Evolutionary conservation across 345 rosid genomes (phyloP), one percentile per base, ranked within the genome.

Genomic region (Populus ilicifolia): DNA sequence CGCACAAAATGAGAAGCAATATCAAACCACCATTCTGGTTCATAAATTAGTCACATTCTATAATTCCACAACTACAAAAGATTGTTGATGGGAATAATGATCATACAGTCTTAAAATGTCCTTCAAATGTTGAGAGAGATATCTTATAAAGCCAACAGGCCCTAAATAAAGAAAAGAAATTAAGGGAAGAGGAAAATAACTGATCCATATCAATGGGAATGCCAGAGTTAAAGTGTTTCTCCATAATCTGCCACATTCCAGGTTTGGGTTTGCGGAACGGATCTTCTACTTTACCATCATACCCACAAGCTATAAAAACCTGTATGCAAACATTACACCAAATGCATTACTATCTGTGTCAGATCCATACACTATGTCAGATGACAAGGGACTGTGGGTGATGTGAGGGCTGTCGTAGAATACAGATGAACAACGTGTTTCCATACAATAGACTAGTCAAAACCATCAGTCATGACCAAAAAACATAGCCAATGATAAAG

Each of bases 241-340:
- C 90, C 99, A 93, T 89, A 68, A 92, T 84, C 69, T 63, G 86
- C 98, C 97, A 93, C 99, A 93, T 96, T 76, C 99, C 98, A 71
- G 92, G 83, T 77, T 86, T 91, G 33, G 98, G 98, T 82, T 96
- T 96, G 79, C 96, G 94, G 78, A 84, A 92, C 18, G 80, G 89
- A 82, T 96, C 99, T 75, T 88, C 91, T 25, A 75, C 81, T 79
- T 81, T 87, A 78, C 88, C 82, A 69, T 72, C 82, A 73, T 78
- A 75, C 62, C 98, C 99, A 66, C 99, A 93, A 25, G 97, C 96
- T 87, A 96, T 85, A 79, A 88, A 96, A 72, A 93, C 96, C 97
- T 96, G 89, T 78, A 84, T 39, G 46, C 38, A 65, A 11, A 74
- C 64, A 82, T 67, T 16, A 48, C 21, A 48, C 54, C 1, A 48